Base-by-base conservation (phyloP, 2,329 filamentous ascomycete species). In the Pseudocercospora vitis region DNA sequence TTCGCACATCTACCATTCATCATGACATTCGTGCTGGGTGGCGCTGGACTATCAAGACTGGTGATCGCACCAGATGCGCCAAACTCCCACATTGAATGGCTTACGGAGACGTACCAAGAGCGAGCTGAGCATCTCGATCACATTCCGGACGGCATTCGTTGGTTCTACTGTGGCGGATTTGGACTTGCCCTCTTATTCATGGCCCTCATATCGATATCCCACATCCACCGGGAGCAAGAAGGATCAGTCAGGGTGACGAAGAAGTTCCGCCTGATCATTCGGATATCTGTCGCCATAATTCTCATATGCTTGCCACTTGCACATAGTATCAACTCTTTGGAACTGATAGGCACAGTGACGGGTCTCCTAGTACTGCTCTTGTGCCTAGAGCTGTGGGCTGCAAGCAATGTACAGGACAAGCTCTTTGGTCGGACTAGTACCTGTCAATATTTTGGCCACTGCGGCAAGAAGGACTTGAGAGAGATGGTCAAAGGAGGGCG, bases 131-230 rank as follows among this genome's bases (percentile, higher is more conserved):
- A 42, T n/a, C 37, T 42, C 12, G 68, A 69, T 0, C 71, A 80
- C n/a, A 70, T 86, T n/a, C 64, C 72, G 4, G 55, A 68, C 6
- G 82, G 81, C 2, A 73, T 85, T 14, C 76, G 81, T 11, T 84
- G 81, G 74, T 86, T 82, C 68, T 86, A 86, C 67, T 86, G 82
- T 66, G 76, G 74, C n/a, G 83, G 84, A 1, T 73, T 85, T 2
- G 81, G 78, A 19, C 70, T 82, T 11, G 75, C 81, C 0, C 69
- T 86, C 4, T 64, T 78, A 8, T 76, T 71, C 60, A 84, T 84
- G 77, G 69, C 71, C 24, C 58, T 79, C 48, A 84, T 86, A 45
- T 77, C 80, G 1, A 63, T 77, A 14, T 74, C 74, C 9, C 83
- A 86, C 63, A 70, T 77, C 31, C 83, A 85, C 70, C 81, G 80